Conservation (phyloP, 345 rosid genomes). For the Xanthoceras sorbifolium region DNA sequence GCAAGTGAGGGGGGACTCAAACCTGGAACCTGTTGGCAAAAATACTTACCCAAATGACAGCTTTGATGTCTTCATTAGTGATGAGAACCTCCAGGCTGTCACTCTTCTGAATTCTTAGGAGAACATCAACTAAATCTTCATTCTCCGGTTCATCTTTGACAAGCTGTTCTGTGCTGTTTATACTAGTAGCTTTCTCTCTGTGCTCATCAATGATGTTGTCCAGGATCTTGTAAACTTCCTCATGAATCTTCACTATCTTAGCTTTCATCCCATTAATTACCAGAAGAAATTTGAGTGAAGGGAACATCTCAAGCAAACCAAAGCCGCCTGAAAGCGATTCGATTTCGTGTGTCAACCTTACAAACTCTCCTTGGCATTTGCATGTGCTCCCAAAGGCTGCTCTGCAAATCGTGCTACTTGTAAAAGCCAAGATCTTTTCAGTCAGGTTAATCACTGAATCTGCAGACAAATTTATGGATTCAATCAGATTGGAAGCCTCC, state of each 20-base stretch:
- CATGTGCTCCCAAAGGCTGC: neutral
- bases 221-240: neutral
- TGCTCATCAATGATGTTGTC: neutral
- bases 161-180: neutral
- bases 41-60: neutral
- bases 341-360: neutral
- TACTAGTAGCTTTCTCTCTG: neutral
- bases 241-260: neutral
- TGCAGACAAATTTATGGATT: neutral
- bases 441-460: neutral
- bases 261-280: constrained; percentile 17
- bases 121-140: constrained; percentile 21
- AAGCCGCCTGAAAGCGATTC: neutral
- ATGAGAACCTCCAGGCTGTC: neutral
- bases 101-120: neutral
- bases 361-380: neutral
- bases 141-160: neutral
- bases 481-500: neutral
- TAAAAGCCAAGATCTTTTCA: neutral
- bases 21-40: neutral
- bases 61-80: neutral
- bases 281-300: neutral
- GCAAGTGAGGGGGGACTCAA: neutral
- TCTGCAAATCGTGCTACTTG: neutral
- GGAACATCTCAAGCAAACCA: neutral